These are phyloP conservation scores for Golubevia pallescens DNA, from an alignment of 1,284 basidiomycete genomes.

Conservation along the genomic window DNA sequence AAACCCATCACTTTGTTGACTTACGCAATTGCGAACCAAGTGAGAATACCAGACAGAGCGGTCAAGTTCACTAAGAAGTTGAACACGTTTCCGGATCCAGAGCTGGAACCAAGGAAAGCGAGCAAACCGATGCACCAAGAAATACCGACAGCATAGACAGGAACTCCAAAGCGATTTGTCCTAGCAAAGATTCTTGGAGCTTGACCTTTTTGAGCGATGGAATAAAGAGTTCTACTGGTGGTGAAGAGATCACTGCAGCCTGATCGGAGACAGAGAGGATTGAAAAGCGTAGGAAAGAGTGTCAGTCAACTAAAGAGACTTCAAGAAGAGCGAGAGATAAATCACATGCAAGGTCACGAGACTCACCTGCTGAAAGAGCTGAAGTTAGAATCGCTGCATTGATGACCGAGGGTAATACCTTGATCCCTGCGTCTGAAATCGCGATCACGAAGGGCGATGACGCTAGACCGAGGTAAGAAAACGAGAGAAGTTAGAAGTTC, in stretches of 20 bases:
- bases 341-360: constrained; percentile 32
- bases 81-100: constrained; percentile 20
- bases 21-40: constrained; percentile 17
- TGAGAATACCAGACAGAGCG: constrained; percentile 28
- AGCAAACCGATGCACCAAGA: constrained; percentile 21
- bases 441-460: no score
- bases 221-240: constrained; percentile 41
- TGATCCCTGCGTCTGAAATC: no score
- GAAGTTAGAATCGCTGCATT: constrained; percentile 47
- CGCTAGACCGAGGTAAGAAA: no score
- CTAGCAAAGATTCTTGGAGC: constrained; percentile 46
- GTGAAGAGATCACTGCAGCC: constrained; percentile 43
- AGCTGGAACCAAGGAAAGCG: constrained; percentile 22
- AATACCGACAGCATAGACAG: constrained; percentile 44
- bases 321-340: constrained; percentile 19
- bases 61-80: constrained; percentile 31
- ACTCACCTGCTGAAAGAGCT: constrained; percentile 61
- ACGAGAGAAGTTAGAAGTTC: no score
- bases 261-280: constrained; percentile 39
- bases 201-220: constrained; percentile 45
- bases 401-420: constrained; percentile 16
- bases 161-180: constrained; percentile 43
- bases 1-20: no score
- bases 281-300: constrained; percentile 7
- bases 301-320: constrained; percentile 17